phyloP scores from a whole-genome alignment of 1,139 yeast species.

The Chernovozyma sophiae-reginae region DNA sequence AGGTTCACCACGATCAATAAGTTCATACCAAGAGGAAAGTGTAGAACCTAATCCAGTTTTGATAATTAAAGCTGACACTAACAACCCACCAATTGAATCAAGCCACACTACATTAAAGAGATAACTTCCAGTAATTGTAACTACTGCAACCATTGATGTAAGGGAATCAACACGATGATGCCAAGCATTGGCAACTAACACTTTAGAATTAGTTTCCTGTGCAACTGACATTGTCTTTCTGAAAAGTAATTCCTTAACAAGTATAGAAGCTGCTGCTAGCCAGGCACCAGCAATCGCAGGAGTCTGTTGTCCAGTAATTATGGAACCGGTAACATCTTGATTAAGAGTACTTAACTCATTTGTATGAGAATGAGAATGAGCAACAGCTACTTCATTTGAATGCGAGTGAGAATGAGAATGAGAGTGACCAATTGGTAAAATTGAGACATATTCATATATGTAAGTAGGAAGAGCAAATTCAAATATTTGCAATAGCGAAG shows the following conservation, averaged over 20 bases:
- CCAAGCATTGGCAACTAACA: conserved; percentile 96
- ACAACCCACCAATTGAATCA: conserved; percentile 86
- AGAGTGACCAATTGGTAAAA: conserved; percentile 49
- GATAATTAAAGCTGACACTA: conserved; percentile 77
- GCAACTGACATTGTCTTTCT: conserved; percentile 81
- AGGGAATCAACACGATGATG: conserved; percentile 95
- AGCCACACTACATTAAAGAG: conserved; percentile 74
- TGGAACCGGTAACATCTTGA: background rate
- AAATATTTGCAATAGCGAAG: conserved; percentile 65
- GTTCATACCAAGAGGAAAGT: conserved; percentile 63
- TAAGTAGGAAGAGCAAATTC: conserved; percentile 64
- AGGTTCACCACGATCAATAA: conserved; percentile 57
- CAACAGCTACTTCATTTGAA: background rate
- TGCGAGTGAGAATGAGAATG: conserved; percentile 35
- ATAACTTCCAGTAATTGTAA: conserved; percentile 84
- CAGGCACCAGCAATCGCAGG: conserved; percentile 92
- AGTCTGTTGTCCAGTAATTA: conserved; percentile 22
- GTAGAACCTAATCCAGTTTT: conserved; percentile 82
- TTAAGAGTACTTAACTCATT: conserved; percentile 12
- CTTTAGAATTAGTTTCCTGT: conserved; percentile 72
- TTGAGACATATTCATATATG: conserved; percentile 38
- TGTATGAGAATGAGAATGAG: conserved; percentile 41
- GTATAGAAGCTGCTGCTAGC: conserved; percentile 87
- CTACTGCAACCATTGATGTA: conserved; percentile 86
- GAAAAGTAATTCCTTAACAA: conserved; percentile 81